These are phyloP conservation scores for Aspergillus olivimuriae DNA, from an alignment of 495 filamentous ascomycete species.

Conservation along the genomic window DNA sequence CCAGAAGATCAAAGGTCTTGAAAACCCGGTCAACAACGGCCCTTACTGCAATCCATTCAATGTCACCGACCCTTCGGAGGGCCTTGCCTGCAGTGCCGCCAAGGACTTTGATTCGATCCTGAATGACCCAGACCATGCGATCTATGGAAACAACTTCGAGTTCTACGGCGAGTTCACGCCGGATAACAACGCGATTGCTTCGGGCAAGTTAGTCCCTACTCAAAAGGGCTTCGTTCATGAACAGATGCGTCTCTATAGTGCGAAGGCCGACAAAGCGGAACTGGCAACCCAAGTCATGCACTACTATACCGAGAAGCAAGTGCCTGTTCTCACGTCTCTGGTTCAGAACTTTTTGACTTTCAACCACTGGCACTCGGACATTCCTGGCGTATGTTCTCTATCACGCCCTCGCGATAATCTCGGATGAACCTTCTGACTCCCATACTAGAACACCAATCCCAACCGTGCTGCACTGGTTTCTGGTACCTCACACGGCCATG, in stretches of 20 bases:
- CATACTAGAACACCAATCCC: constrained; percentile 37
- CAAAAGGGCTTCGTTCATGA: constrained; percentile 45
- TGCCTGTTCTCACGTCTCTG: constrained; percentile 40
- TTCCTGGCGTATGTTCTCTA: constrained; percentile 36
- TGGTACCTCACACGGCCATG: constrained; percentile 42
- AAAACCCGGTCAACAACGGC: constrained; percentile 40
- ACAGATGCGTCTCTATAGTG: constrained; percentile 32
- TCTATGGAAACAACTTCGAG: constrained; percentile 47
- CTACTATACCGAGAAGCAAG: constrained; percentile 45
- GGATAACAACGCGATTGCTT: constrained; percentile 29
- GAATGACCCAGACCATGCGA: constrained; percentile 45
- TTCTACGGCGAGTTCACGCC: constrained; percentile 41
- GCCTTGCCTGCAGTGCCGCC: constrained; percentile 32
- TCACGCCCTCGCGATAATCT: no score
- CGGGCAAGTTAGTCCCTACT: constrained; percentile 23
- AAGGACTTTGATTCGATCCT: constrained; percentile 38
- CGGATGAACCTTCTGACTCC: constrained; percentile 13
- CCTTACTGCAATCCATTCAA: constrained; percentile 40
- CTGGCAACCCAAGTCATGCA: constrained; percentile 41
- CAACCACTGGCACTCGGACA: constrained; percentile 45
- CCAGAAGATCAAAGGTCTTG: constrained; percentile 27
- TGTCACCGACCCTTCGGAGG: constrained; percentile 29
- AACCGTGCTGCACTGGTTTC: constrained; percentile 43
- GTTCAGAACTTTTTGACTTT: constrained; percentile 48
- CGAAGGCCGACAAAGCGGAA: constrained; percentile 26